Conservation (phyloP, 2,329 filamentous ascomycete genomes). For the Ilyonectria sp. region DNA sequence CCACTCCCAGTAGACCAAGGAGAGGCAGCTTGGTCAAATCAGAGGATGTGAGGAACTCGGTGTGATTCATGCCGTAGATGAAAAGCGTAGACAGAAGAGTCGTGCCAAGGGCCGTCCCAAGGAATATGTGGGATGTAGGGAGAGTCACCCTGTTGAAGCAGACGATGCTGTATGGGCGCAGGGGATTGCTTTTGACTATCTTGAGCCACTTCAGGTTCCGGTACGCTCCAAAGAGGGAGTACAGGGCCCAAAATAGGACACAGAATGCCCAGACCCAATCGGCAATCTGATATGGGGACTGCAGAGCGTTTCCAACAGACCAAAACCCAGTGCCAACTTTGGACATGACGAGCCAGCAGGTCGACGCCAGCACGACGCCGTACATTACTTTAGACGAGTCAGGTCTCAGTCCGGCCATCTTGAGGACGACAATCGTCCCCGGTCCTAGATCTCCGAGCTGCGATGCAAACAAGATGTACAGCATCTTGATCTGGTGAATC, state of each 20-base stretch:
- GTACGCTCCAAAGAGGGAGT: constrained; percentile 34
- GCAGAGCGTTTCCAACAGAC: constrained; percentile 36
- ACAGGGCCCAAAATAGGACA: constrained; percentile 42
- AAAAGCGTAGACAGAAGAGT: constrained; percentile 36
- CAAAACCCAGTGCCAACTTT: constrained; percentile 39
- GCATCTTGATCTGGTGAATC: constrained; percentile 46
- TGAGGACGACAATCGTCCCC: constrained; percentile 38
- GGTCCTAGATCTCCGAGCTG: constrained; percentile 44
- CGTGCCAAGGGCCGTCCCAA: constrained; percentile 35
- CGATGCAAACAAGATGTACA: constrained; percentile 46
- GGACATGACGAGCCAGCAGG: constrained; percentile 26
- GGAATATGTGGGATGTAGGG: constrained; percentile 36
- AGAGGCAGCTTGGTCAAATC: constrained; percentile 32
- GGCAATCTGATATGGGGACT: constrained; percentile 35
- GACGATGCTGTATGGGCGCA: constrained; percentile 26
- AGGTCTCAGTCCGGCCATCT: constrained; percentile 33
- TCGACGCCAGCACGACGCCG: constrained; percentile 31
- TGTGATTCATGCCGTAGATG: constrained; percentile 39
- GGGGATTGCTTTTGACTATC: constrained; percentile 31
- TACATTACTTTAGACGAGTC: constrained; percentile 37
- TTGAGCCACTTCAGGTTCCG: constrained; percentile 39
- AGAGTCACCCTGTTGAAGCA: constrained; percentile 25
- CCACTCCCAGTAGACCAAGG: constrained; percentile 29
- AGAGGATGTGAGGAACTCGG: constrained; percentile 7
- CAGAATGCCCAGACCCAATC: constrained; percentile 44